Percentiles rank a stretch among this genome's conserved stretches.
These are phyloP conservation scores for Fusarium subglutinans DNA, from an alignment of 2,329 filamentous ascomycete species.

Conservation along the genomic window DNA sequence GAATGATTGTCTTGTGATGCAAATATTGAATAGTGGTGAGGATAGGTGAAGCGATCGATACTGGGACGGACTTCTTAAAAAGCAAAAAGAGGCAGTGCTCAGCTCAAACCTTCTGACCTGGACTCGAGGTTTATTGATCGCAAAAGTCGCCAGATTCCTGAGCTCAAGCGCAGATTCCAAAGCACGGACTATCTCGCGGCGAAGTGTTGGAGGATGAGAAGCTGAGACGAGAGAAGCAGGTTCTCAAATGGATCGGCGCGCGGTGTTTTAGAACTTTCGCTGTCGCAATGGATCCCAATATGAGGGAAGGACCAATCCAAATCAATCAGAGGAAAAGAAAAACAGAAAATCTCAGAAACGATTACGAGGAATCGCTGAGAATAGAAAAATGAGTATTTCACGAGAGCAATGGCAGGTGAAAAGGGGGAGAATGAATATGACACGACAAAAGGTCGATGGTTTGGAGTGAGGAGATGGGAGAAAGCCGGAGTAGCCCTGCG, in stretches of 20 bases:
- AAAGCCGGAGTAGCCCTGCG: conserved; percentile 39
- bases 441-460: conserved; percentile 38
- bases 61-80: conserved; percentile 49
- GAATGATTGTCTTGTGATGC: conserved; percentile 46
- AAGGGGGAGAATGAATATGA: conserved; percentile 33
- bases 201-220: conserved; percentile 25
- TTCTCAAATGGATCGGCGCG: conserved; percentile 34
- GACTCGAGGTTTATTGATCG: conserved; percentile 39
- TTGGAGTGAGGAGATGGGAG: conserved; percentile 37
- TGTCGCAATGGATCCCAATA: conserved; percentile 35
- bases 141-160: conserved; percentile 31
- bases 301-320: conserved; percentile 30
- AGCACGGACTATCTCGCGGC: conserved; percentile 29
- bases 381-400: conserved; percentile 34
- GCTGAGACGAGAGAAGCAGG: conserved; percentile 10
- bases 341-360: conserved; percentile 25
- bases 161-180: conserved; percentile 13
- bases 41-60: conserved; percentile 52
- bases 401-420: conserved; percentile 28
- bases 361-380: conserved; percentile 31
- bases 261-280: conserved; percentile 24
- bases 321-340: conserved; percentile 7
- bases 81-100: conserved; percentile 51
- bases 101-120: conserved; percentile 50
- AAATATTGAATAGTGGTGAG: conserved; percentile 45